Base-by-base conservation (phyloP, 371 early-diverging fungal genomes). In the Mitosporidium daphniae region DNA sequence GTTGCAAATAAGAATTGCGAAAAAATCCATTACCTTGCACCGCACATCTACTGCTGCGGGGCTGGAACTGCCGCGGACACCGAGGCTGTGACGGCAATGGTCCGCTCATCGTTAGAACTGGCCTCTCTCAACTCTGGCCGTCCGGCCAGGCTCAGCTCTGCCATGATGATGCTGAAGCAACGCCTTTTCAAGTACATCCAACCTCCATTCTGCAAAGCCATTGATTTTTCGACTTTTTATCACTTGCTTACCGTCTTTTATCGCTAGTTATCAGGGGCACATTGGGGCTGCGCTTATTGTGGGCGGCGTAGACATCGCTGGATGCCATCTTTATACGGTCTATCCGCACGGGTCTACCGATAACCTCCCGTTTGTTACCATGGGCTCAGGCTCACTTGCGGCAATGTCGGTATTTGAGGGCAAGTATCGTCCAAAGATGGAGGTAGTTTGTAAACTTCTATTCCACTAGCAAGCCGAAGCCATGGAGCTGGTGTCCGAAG, bases 61-160 rank as follows among this genome's bases (percentile, higher is more conserved):
- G 98, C 95, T 13, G 95, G 98, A 39, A 94, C 95, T 10, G 94
- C 95, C 17, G 98, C 94, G 6, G 98, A 97, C 52, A 91, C 91
- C 13, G 73, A 78, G 38, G 67, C 70, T 38, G 77, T 91, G 0
- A 91, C 91, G 14, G 58, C 55, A 27, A 55, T 82, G 48, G 80
- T 86, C 34, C 57, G 66, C 31, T 70, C 69, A 34, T 66, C 82
- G 44, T 55, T 94, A 30, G 77, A 73, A 40, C 54, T 91, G 33
- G 93, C 89, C 42, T 41, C 61, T 20, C 55, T 84, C 22, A 52
- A 61, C 23, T 84, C 80, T 15, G 73, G 75, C 23, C 57, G 80
- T 36, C 46, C 68, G 35, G 55, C 84, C 21, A 52, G 78, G 21
- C 72, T 93, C 18, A 59, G 55, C 17, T 78, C 91, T 17, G 86